These are phyloP conservation scores for Sophora flavescens DNA, from an alignment of 306 rosid genomes.

Conservation along the genomic window DNA sequence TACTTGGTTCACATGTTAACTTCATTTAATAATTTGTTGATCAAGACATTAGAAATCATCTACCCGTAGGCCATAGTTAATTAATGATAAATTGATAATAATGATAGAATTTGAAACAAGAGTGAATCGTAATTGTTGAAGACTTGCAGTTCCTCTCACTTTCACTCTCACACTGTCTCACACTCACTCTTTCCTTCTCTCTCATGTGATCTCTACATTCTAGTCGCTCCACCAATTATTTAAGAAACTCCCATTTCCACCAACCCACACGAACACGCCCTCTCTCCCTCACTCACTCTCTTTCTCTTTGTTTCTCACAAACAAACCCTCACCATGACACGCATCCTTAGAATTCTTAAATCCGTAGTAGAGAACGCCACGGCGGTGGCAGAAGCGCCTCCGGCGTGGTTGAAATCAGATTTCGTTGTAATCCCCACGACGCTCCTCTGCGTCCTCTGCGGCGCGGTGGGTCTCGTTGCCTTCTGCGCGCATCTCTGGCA, in stretches of 20 bases:
- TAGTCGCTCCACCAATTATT: constrained; percentile 47
- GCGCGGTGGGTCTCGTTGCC: constrained; percentile 77
- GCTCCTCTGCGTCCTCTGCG: constrained; percentile 75
- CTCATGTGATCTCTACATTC: not conserved
- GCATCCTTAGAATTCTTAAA: too few relatives aligned
- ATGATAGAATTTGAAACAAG: too few relatives aligned
- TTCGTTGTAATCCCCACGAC: constrained; percentile 81
- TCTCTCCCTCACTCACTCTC: not conserved
- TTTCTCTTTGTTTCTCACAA: not conserved
- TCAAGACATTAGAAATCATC: too few relatives aligned
- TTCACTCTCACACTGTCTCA: not conserved
- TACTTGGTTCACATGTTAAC: too few relatives aligned
- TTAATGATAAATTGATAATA: too few relatives aligned
- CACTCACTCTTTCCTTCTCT: too few relatives aligned
- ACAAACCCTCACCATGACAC: constrained; percentile 33
- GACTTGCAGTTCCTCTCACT: too few relatives aligned
- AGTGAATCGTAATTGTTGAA: too few relatives aligned
- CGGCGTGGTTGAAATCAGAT: constrained; percentile 72
- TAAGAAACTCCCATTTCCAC: constrained; percentile 34
- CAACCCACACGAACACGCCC: too few relatives aligned
- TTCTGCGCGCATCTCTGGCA: constrained; percentile 88
- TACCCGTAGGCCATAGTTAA: too few relatives aligned
- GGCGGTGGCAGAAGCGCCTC: constrained; percentile 40
- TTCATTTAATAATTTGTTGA: too few relatives aligned
- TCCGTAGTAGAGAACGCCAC: constrained; percentile 25